A percentile compares a stretch with the other conserved stretches of the same genome.
Evolutionary conservation across 257 asterid genomes (phyloP).

Genomic region (Salvia hispanica): DNA sequence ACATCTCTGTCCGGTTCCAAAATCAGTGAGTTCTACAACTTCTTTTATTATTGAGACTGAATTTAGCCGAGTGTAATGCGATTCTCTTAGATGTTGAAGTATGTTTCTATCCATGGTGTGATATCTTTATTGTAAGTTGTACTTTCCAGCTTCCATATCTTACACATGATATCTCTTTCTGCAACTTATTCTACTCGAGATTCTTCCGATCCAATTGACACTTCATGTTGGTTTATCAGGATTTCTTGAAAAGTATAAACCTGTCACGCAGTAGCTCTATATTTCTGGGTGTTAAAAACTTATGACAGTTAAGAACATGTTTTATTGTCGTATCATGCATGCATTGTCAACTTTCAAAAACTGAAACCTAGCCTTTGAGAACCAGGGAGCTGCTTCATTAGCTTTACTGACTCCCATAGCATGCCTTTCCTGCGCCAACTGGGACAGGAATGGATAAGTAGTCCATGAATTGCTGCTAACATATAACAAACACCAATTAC

Average conservation of each 20-base stretch:
- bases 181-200: not conserved
- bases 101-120: conserved; percentile 11
- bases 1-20: conserved; percentile 19
- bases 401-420: not conserved
- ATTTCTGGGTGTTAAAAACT: not conserved
- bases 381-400: too few relatives aligned
- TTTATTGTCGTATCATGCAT: conserved; percentile 3
- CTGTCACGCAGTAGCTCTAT: conserved; percentile 3
- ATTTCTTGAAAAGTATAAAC: not conserved
- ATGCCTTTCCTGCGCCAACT: not conserved
- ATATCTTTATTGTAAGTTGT: conserved; percentile 2
- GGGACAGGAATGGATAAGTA: not conserved
- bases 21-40: conserved; percentile 26
- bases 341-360: conserved; percentile 5
- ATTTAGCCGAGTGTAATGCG: conserved; percentile 1
- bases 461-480: not conserved
- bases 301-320: not conserved
- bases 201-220: conserved; percentile 20
- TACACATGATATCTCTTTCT: conserved; percentile 10
- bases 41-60: conserved; percentile 9
- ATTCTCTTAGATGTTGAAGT: not conserved
- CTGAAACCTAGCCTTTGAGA: not conserved
- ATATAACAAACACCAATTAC: not conserved
- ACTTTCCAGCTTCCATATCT: conserved; percentile 10
- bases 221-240: not conserved